Base-by-base conservation (phyloP, 176 grass and related monocot genomes). In the Triticum timopheevii region DNA sequence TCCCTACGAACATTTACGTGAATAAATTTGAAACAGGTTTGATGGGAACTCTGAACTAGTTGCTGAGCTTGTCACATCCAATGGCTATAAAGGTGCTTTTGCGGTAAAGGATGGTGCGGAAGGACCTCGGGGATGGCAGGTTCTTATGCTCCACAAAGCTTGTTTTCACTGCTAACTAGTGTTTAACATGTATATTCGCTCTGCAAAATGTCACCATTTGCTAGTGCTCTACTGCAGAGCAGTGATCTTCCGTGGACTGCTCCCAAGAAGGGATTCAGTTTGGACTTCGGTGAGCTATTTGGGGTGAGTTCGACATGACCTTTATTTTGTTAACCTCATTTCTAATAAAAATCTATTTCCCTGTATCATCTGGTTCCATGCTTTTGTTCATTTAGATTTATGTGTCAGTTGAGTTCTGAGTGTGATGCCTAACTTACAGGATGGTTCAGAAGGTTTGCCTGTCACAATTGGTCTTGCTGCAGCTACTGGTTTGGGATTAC, bases 61-160 rank as follows among this genome's bases (percentile, higher is more conserved):
- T 81, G 90, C 97, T 75, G 97, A 99, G 62, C 89, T 99, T 74
- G 80, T 91, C 35, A 90, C 94, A 69, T 76, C 89, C 49, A 99
- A 97, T 87, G 97, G 97, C 76, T 99, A 93, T 65, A 97, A 99
- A 86, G 80, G 92, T 87, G 94, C 94, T 70, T 99, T 90, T 34
- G 90, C 94, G 2, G 92, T 97, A 7, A 99, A 93, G 91, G 97
- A 96, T 86, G 97, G 97, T 74, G 97, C 89, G 13, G 97, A 96
- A 69, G 97, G 94, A 90, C 39, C 80, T 80, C 86, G 89, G 78
- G 97, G 94, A 91, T 97, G 97, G 97, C 85, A 83, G 89, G 97
- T 99, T 72, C 50, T 80, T 90, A 54, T 50, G 69, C 56, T 79
- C 82, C 82, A 33, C 50, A 33, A 16, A 64, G 34, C 15, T 84